Evolutionary conservation across 768 basidiomycete species (phyloP), one percentile per base, ranked within the genome.

Genomic region (Podaxis sp.): DNA sequence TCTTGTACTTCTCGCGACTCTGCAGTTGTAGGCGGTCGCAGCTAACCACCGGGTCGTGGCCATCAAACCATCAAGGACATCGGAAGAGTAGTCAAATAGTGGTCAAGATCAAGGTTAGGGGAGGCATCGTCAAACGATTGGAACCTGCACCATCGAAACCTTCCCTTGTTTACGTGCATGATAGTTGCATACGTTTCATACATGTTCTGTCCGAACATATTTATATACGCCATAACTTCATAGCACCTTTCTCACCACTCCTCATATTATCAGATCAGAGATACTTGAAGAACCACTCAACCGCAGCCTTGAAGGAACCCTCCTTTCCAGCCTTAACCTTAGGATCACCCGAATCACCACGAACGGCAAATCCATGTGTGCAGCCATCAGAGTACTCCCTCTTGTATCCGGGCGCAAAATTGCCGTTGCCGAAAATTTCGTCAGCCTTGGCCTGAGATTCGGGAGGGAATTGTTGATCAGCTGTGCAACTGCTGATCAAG

Each of bases 401-500:
- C 70, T 76, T 81, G 68, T 87, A 87, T 0, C 86, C 81, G 0
- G 76, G 78, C 2, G 74, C 75, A 63, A 78, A 82, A 53, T 80
- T 78, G 0, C 76, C 77, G 17, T 74, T 74, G 0, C 78, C 83
- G 12, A 89, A 70, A 44, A 88, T 75, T 54, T 75, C 68, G 57
- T 87, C 85, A 1, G 85, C 84, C 55, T 76, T 64, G 0, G 68
- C 72, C 59, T 82, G 79, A 3, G 76, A 56, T 44, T 82, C 80
- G 0, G 41, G 51, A 5, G 85, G 82, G 79, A 88, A 90, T 68
- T 73, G 72, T 4, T 38, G 2, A 70, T 89, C 87, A 30, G 69
- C 46, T 28, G 81, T 77, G 74, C 88, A 89, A 48, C 83, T 84
- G 77, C 89, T 89, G 74, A 90, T 86, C 41, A 91, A 79, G 28